Base-by-base conservation (phyloP, 176 grass and related monocot species). In the Paspalum vaginatum region DNA sequence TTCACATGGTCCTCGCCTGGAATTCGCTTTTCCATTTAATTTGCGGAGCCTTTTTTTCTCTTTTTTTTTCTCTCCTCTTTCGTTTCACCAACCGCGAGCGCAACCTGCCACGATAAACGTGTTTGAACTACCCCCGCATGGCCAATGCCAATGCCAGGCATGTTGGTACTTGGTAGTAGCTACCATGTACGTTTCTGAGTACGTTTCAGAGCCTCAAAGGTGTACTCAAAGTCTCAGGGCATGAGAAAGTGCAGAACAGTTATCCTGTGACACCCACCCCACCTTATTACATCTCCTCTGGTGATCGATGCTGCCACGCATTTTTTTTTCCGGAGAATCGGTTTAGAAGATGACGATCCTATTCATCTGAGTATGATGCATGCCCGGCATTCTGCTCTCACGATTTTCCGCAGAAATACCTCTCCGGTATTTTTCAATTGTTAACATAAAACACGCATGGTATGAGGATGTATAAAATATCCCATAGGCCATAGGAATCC, bases 1-100 rank as follows among this genome's bases (percentile, higher is more conserved):
- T 39, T 17, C 68, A 50, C 68, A 32, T 70, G 68, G 68, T 50
- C 45, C 66, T 86, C 70, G 42, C 26, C 69, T 7, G 61, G 52
- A 44, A 44, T 44, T 75, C 74, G 20, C 16, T 65, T 87, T 25
- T 61, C 0, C 43, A 62, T 79, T 79, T 11, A 56, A 18, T 68
- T 81, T 54, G 1, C 12, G 71, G 65, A 83, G 6, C 49, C 20
- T 72, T 61, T 70, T 59, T 38, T 2, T 11, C 16, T 49, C 7
- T 12, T 0, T 17, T 49, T 49, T 44, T 54, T 22, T 6, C 6
- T 65, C 68, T 52, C 8, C 26, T 46, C 11, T 49, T 73, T 60
- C 18, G 11, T 84, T 78, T 84, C 81, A 88, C 81, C 69, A 69
- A 88, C 81, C 81, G 32, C 79, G 81, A 74, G 75, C 60, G 61